Percentiles rank a stretch among this genome's conserved stretches.
phyloP scores from a whole-genome alignment of 257 asterid species.

The Fraxinus cuspidata region DNA sequence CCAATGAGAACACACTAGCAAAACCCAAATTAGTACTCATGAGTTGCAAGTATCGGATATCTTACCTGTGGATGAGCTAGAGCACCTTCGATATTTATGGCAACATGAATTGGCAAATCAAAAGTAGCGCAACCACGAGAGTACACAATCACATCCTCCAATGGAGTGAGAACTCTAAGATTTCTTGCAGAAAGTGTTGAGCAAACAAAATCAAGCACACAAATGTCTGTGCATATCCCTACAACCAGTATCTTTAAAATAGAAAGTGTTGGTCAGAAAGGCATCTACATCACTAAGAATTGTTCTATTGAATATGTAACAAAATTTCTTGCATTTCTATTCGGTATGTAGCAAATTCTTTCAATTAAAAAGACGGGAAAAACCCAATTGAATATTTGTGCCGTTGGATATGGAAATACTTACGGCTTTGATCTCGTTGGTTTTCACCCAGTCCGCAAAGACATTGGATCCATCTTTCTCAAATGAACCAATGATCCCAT shows the following conservation, averaged over 20 bases:
- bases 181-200: conserved; percentile 81
- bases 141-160: conserved; percentile 77
- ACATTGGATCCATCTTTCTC: conserved; percentile 86
- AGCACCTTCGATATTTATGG: conserved; percentile 63
- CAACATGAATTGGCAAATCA: conserved; percentile 68
- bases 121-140: conserved; percentile 87
- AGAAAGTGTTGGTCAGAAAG: conserved; percentile 11
- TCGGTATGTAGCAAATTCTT: neutral
- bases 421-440: conserved; percentile 66
- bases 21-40: neutral
- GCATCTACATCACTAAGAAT: conserved; percentile 1
- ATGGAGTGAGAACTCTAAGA: conserved; percentile 57
- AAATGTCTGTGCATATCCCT: conserved; percentile 89
- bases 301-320: neutral
- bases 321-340: neutral
- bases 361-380: neutral
- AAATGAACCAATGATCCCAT: conserved; percentile 81
- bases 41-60: conserved; percentile 6
- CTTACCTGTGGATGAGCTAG: conserved; percentile 92
- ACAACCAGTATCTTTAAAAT: conserved; percentile 66
- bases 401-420: conserved; percentile 25
- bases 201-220: conserved; percentile 86
- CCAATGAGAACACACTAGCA: neutral
- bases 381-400: neutral
- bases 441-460: conserved; percentile 85